Base-by-base conservation (phyloP, 495 filamentous ascomycete species). In the Penicillium steckii region DNA sequence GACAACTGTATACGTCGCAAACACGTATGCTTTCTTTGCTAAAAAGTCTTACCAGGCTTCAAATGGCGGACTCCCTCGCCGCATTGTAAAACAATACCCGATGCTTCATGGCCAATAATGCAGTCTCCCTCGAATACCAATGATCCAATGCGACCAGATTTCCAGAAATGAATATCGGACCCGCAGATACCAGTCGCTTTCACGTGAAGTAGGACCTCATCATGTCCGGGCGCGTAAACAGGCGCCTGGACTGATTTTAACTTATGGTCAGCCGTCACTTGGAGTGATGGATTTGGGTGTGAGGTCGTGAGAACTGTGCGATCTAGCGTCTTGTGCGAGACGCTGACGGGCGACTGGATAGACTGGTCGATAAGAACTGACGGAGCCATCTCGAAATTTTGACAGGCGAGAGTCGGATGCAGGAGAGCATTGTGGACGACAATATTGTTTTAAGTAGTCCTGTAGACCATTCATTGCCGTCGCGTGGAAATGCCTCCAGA, bases 91-190 rank as follows among this genome's bases (percentile, higher is more conserved):
- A 90, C 85, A 15, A 81, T 73, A 2, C 88, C 88, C 10, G 85
- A 83, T 18, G 86, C 84, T 69, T 91, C 88, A 60, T 91, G 88
- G n/a, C 88, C 88, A 17, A 91, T 81, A n/a, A 81, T 85, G 22
- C 89, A 72, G 15, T 88, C 87, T 32, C 79, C 77, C 41, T 79
- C 80, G 50, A 86, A 82, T 29, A 85, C 78, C 48, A 91, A 78
- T 49, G 85, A 81, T 17, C 88, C 88, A 56, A 90, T 90, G 58
- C 85, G 84, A 51, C 85, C 88, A 46, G 88, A 83, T 54, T 87
- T 87, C 76, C 87, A 91, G 69, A 90, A 91, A 54, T 86, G 85
- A 25, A 90, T 75, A 65, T 91, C 88, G 0, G 85, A 89, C 15
- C 67, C 77, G 61, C 78, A 81, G 59, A 69, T 70, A 23, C 78